Evolutionary conservation across 495 filamentous ascomycete genomes (phyloP).

Genomic region (Aspergillus cavernicola): DNA sequence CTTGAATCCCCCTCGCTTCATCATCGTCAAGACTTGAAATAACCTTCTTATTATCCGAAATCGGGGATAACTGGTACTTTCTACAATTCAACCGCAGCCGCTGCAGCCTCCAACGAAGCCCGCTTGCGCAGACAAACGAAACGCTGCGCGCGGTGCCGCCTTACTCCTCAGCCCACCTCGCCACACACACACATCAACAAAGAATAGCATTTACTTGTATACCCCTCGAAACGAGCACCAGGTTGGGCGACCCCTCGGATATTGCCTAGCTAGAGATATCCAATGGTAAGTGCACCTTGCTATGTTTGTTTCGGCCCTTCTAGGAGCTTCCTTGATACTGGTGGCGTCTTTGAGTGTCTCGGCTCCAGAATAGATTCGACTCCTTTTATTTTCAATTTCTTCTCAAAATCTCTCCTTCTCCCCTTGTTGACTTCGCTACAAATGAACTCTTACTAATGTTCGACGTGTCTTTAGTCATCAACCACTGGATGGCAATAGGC

Average conservation of each 20-base stretch:
- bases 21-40: neutral
- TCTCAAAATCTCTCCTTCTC: neutral
- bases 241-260: neutral
- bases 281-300: conserved; percentile 21
- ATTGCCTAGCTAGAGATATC: conserved; percentile 10
- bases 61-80: neutral
- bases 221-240: neutral
- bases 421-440: neutral
- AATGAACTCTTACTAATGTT: conserved; percentile 22
- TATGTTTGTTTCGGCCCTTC: neutral
- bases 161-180: neutral
- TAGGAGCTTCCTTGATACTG: neutral
- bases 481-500: conserved; percentile 32
- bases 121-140: neutral
- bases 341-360: conserved; percentile 7
- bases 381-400: neutral
- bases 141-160: conserved; percentile 7
- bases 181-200: neutral
- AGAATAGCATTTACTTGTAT: neutral
- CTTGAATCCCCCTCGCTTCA: neutral
- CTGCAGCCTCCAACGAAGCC: neutral
- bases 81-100: neutral
- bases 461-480: conserved; percentile 18
- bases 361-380: neutral
- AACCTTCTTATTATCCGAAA: neutral